Conservation (phyloP, 2,329 filamentous ascomycete species). For the Fusarium transvaalense region DNA sequence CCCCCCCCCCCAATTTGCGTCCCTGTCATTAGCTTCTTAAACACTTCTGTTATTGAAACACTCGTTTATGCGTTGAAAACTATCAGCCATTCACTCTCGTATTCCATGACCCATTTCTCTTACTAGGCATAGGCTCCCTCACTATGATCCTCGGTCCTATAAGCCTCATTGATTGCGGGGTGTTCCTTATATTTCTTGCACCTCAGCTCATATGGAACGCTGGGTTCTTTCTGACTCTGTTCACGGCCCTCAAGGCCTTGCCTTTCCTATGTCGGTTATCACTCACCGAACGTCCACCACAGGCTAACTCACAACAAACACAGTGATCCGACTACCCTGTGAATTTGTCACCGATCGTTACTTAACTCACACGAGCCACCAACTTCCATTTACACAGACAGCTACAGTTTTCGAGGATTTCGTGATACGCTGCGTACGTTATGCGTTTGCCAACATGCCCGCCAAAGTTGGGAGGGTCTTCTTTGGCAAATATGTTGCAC, state of each 20-base stretch:
- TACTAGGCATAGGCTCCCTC: slow-evolving; percentile 14
- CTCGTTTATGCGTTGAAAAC: background rate
- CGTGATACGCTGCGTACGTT: slow-evolving; percentile 81
- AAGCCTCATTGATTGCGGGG: slow-evolving; percentile 79
- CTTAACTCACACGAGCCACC: slow-evolving; percentile 43
- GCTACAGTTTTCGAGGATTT: slow-evolving; percentile 82
- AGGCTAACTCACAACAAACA: slow-evolving; percentile 28
- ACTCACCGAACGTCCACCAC: background rate
- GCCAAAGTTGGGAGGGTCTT: slow-evolving; percentile 78
- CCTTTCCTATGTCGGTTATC: slow-evolving; percentile 74
- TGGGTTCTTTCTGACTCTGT: slow-evolving; percentile 69
- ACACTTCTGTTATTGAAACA: background rate
- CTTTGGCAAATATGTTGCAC: slow-evolving; percentile 78
- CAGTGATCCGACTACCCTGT: slow-evolving; percentile 50
- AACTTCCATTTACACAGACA: slow-evolving; percentile 73
- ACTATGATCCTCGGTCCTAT: slow-evolving; percentile 80
- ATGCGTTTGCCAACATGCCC: slow-evolving; percentile 80
- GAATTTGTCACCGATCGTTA: slow-evolving; percentile 52
- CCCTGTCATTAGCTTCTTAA: background rate
- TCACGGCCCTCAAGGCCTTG: slow-evolving; percentile 70
- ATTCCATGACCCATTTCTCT: slow-evolving; percentile 23
- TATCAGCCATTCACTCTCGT: slow-evolving; percentile 5
- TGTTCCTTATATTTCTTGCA: slow-evolving; percentile 77
- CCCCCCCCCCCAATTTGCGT: background rate
- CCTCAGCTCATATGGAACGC: slow-evolving; percentile 78